Evolutionary conservation across 495 filamentous ascomycete species (phyloP), one percentile per base, ranked within the genome.

Genomic region (Cairneyella variabilis): DNA sequence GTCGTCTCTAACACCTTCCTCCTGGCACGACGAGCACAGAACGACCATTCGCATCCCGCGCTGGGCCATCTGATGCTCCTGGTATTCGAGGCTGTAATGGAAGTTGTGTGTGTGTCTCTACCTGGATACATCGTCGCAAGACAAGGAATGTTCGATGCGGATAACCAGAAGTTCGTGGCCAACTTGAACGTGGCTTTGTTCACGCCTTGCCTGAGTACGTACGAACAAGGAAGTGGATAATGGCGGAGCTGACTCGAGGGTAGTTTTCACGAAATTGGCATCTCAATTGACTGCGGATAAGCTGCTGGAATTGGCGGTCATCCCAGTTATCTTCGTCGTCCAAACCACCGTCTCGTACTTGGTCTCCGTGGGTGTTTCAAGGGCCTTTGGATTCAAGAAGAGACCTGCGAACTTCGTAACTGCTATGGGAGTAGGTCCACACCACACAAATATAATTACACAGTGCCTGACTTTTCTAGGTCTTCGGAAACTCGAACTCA

Each of bases 401-500:
- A 78, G 91, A 51, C 84, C 88, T 37, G 78, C 84, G 39, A 97
- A 97, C 67, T 98, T 97, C 64, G 88, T 98, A 40, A 85, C 90
- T 45, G 93, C 93, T 34, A 98, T 97, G 93, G 90, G 84, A 43
- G 93, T 89, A 76, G 57, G 77, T 70, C 18, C 48, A 18, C 36
- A 3, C 1, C n/a, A 3, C 26, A 2, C 36, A 34, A 8, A 1
- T n/a, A 6, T 20, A 32, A 3, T 42, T 3, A 20, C 12, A 8
- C 37, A 48, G 32, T 30, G 42, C 20, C 48, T 59, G 53, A 47
- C 40, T 51, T 16, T 54, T 23, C 48, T 41, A 83, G 77, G 86
- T 98, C 32, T 98, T 98, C 66, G 93, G 92, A 53, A 98, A 98
- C 66, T 97, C 92, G 28, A 98, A 97, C 69, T 97, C 93, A 14